These are phyloP conservation scores for Schoenoplectus triqueter DNA, from an alignment of 202 grass and related monocot genomes.

Conservation along the genomic window DNA sequence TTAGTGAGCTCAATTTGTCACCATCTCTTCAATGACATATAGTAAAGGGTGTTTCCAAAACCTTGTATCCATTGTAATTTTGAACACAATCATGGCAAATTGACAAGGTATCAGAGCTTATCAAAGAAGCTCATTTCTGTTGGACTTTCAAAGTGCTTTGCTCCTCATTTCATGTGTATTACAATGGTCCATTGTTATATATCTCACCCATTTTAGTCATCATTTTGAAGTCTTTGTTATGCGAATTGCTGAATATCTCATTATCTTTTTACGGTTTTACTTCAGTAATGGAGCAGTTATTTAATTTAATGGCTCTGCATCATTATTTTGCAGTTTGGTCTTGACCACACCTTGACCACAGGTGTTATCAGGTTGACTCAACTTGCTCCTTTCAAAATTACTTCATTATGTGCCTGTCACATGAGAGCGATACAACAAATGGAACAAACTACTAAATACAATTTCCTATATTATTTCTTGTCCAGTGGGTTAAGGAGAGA, in stretches of 20 bases:
- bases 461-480: conserved; percentile 32
- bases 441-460: neutral
- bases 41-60: no score
- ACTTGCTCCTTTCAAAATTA: conserved; percentile 33
- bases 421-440: conserved; percentile 32
- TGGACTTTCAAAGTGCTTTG: no score
- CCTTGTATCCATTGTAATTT: no score
- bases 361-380: conserved; percentile 89
- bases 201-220: neutral
- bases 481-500: conserved; percentile 87
- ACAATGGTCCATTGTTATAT: neutral
- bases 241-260: neutral
- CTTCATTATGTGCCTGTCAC: conserved; percentile 36
- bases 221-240: neutral
- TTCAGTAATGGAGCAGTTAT: neutral
- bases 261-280: neutral
- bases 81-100: no score
- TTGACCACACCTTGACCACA: conserved; percentile 98
- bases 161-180: neutral
- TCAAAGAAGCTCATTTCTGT: no score
- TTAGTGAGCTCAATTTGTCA: no score
- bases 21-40: no score
- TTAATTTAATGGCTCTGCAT: conserved; percentile 13
- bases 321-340: conserved; percentile 85
- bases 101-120: no score